These are phyloP conservation scores for Aegle marmelos DNA, from an alignment of 345 rosid genomes.

Conservation along the genomic window DNA sequence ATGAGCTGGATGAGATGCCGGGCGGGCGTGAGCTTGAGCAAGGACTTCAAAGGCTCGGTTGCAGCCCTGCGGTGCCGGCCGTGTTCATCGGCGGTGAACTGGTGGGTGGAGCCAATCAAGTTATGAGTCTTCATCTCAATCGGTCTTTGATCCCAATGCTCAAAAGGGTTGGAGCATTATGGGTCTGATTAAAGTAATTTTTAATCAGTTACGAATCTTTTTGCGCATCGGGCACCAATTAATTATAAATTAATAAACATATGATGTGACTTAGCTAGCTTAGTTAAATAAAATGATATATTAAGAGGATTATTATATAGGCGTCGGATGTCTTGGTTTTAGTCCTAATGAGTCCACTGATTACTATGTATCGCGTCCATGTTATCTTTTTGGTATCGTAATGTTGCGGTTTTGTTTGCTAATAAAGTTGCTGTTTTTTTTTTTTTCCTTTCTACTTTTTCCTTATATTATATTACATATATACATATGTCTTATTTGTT, in stretches of 20 bases:
- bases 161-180: slow-evolving; percentile 70
- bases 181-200: slow-evolving; percentile 49
- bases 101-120: slow-evolving; percentile 81
- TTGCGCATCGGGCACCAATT: slow-evolving; percentile 3
- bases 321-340: slow-evolving; percentile 17
- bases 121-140: slow-evolving; percentile 85
- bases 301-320: not conserved
- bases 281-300: not conserved
- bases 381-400: slow-evolving; percentile 7
- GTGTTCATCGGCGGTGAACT: slow-evolving; percentile 84
- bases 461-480: too few species aligned
- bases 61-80: slow-evolving; percentile 61
- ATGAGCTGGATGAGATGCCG: slow-evolving; percentile 70
- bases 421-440: slow-evolving; percentile 1
- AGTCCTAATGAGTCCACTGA: not conserved
- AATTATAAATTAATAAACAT: slow-evolving; percentile 13
- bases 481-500: too few species aligned
- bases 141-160: slow-evolving; percentile 78
- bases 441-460: not conserved
- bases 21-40: slow-evolving; percentile 76
- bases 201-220: not conserved
- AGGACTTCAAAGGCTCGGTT: slow-evolving; percentile 64
- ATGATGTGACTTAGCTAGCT: slow-evolving; percentile 7
- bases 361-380: not conserved
- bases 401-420: not conserved